These are phyloP conservation scores for Backusella parvicylindrica DNA, from an alignment of 192 early-diverging fungal species.

Conservation along the genomic window DNA sequence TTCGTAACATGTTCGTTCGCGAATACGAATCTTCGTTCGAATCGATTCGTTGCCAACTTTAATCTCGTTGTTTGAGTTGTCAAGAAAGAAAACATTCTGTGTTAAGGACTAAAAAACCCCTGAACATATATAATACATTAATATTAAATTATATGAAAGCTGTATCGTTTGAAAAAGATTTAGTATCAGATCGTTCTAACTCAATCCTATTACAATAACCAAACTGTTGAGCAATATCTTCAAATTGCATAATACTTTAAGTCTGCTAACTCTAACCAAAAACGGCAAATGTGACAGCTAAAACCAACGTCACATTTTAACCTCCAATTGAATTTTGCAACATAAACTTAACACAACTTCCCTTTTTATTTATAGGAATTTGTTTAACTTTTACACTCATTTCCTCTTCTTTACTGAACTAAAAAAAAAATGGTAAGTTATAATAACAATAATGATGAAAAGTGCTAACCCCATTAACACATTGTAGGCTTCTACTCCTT, in stretches of 20 bases:
- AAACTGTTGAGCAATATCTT: neutral
- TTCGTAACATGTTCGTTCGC: no score
- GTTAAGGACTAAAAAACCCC: neutral
- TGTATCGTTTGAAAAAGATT: neutral
- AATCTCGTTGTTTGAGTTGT: neutral
- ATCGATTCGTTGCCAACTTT: no score
- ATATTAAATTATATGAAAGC: neutral
- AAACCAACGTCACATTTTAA: neutral
- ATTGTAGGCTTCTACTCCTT: conserved; percentile 24
- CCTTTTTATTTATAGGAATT: neutral
- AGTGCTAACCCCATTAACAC: neutral
- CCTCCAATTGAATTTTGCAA: neutral
- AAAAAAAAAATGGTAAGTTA: conserved; percentile 3
- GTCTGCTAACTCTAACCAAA: neutral
- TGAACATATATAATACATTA: neutral
- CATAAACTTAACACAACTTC: neutral
- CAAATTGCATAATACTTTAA: neutral
- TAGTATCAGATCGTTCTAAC: no score
- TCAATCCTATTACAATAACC: no score
- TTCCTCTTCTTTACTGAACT: neutral
- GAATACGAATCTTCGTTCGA: no score
- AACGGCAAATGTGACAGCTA: neutral
- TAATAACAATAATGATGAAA: neutral
- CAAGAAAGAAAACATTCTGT: neutral
- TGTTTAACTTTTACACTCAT: neutral